Conservation (phyloP, 257 asterid species). For the Ophiorrhiza pumila region DNA sequence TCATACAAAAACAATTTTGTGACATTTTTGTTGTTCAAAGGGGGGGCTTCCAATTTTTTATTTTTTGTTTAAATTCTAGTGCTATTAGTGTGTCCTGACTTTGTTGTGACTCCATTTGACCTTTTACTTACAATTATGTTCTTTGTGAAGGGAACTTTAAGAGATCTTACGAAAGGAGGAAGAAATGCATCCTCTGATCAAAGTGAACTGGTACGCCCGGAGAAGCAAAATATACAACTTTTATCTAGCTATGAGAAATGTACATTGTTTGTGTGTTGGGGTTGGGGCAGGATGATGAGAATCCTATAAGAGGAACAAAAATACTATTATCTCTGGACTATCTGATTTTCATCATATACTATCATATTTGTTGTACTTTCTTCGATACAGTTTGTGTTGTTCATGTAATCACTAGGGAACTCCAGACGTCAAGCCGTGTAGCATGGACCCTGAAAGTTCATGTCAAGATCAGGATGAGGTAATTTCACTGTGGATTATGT, state of each 20-base stretch:
- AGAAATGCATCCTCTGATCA: slow-evolving; percentile 23
- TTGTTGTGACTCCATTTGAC: background rate
- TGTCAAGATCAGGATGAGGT: slow-evolving; percentile 32
- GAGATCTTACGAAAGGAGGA: slow-evolving; percentile 41
- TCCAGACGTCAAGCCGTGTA: slow-evolving; percentile 39
- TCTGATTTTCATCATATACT: background rate
- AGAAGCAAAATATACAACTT: slow-evolving; percentile 4
- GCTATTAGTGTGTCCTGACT: background rate
- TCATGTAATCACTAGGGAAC: slow-evolving; percentile 26
- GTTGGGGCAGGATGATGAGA: background rate
- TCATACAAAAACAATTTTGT: background rate
- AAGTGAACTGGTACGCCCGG: slow-evolving; percentile 26
- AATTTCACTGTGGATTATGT: background rate
- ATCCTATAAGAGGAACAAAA: background rate
- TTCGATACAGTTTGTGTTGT: background rate
- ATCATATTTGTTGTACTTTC: slow-evolving; percentile 3
- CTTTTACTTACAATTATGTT: slow-evolving; percentile 7
- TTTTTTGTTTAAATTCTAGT: background rate
- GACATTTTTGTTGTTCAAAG: background rate
- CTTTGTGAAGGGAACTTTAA: slow-evolving; percentile 36
- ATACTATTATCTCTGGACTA: background rate
- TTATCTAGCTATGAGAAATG: too few relatives aligned
- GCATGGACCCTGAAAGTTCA: slow-evolving; percentile 26
- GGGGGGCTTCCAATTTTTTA: background rate
- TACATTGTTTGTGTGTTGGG: background rate